Evolutionary conservation across 441 rosid genomes (phyloP).

Genomic region (Populus hybrid): DNA sequence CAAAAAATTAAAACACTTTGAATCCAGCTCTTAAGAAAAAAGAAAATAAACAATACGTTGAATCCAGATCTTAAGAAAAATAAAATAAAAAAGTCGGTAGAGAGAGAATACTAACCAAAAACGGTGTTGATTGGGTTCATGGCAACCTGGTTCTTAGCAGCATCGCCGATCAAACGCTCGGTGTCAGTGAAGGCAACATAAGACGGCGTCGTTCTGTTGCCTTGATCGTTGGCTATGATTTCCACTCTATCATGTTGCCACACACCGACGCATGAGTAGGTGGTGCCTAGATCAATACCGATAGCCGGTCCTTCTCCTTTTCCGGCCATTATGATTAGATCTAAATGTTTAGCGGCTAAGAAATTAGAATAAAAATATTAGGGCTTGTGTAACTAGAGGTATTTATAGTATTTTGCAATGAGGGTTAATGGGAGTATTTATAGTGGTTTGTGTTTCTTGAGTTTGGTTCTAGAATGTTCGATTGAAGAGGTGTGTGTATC

Average conservation of each 20-base stretch:
- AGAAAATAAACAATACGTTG: not conserved
- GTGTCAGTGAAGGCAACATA: constrained; percentile 55
- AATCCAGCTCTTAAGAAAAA: not conserved
- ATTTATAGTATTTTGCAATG: not conserved
- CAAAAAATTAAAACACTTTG: not conserved
- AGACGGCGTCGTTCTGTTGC: constrained; percentile 58
- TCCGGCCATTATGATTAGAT: constrained; percentile 28
- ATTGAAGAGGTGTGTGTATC: not conserved
- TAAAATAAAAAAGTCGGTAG: not conserved
- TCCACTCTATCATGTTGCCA: constrained; percentile 67
- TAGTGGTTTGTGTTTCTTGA: not conserved
- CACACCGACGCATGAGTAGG: constrained; percentile 60
- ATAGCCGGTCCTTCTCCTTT: constrained; percentile 64
- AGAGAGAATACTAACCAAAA: constrained; percentile 32
- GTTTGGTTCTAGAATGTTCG: not conserved
- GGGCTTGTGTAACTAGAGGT: not conserved
- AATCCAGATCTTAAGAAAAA: not conserved
- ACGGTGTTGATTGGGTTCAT: constrained; percentile 60
- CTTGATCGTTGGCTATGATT: constrained; percentile 62
- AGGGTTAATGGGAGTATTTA: not conserved
- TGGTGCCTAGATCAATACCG: constrained; percentile 60
- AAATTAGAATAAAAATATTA: too few species aligned
- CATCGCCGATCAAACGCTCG: constrained; percentile 52
- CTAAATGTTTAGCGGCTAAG: not conserved
- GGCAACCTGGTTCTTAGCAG: constrained; percentile 57